Evolutionary conservation across 2,329 filamentous ascomycete genomes (phyloP).

Genomic region (Fusarium subglutinans): DNA sequence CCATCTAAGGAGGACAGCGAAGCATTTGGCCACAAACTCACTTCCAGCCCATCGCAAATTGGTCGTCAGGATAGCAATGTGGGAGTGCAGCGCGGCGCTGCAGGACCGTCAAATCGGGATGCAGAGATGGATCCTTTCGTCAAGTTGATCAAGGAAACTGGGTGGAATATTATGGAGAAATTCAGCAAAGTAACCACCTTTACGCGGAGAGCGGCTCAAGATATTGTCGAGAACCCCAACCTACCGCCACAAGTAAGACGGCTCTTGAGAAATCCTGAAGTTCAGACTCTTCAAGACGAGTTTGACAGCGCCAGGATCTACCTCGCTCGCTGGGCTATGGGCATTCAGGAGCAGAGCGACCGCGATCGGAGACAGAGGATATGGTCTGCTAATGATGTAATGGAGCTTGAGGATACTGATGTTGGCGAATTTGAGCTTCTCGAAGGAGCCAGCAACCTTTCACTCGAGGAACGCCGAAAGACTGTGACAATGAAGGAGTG

Average conservation of each 20-base stretch:
- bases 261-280: constrained; percentile 88
- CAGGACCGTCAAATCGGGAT: constrained; percentile 60
- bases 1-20: constrained; percentile 85
- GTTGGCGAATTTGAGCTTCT: constrained; percentile 96
- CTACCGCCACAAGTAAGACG: constrained; percentile 88
- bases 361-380: constrained; percentile 84
- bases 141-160: constrained; percentile 92
- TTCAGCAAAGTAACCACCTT: constrained; percentile 98
- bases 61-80: constrained; percentile 46
- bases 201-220: constrained; percentile 88
- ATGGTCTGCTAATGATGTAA: constrained; percentile 91
- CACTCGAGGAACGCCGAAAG: constrained; percentile 79
- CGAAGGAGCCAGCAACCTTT: constrained; percentile 78
- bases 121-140: constrained; percentile 91
- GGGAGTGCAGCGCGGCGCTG: constrained; percentile 44
- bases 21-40: constrained; percentile 76
- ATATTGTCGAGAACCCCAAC: constrained; percentile 89
- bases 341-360: constrained; percentile 96
- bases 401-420: constrained; percentile 93
- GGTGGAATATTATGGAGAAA: constrained; percentile 96
- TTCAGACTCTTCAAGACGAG: constrained; percentile 94
- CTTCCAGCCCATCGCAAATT: constrained; percentile 46
- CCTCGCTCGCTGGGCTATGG: constrained; percentile 97
- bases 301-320: constrained; percentile 97
- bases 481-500: constrained; percentile 85